These are phyloP conservation scores for Zychaea mexicana DNA, from an alignment of 371 early-diverging fungal species.

Conservation along the genomic window DNA sequence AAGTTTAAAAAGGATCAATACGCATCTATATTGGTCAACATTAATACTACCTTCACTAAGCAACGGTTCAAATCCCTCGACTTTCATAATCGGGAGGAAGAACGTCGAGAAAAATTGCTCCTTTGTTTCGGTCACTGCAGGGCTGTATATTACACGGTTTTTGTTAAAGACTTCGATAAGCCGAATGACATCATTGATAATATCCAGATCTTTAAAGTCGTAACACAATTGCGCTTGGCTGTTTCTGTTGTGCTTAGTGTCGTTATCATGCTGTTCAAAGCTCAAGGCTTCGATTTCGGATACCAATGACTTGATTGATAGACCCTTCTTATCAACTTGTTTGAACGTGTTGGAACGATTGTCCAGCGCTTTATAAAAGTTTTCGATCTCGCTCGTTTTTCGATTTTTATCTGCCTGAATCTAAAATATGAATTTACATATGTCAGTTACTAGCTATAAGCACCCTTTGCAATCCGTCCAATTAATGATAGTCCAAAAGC, in stretches of 20 bases:
- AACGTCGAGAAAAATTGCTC: conserved; percentile 3
- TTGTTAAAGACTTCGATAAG: conserved; percentile 21
- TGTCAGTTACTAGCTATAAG: too few species aligned
- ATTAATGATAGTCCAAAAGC: too few species aligned
- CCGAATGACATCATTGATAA: conserved; percentile 70
- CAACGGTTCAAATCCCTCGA: background rate
- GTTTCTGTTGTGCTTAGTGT: conserved; percentile 9
- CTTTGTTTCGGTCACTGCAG: background rate
- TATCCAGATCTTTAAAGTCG: conserved; percentile 55
- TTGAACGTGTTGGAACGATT: conserved; percentile 91
- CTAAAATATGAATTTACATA: conserved; percentile 51
- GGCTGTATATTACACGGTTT: background rate
- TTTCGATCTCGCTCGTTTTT: conserved; percentile 91
- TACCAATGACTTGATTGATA: conserved; percentile 75
- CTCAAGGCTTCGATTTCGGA: conserved; percentile 84
- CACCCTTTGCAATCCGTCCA: too few species aligned
- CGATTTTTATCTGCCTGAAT: conserved; percentile 89
- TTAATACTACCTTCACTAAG: background rate
- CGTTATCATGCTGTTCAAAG: conserved; percentile 41
- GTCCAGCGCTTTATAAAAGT: conserved; percentile 98
- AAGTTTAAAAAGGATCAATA: too few species aligned
- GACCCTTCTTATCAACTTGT: conserved; percentile 77
- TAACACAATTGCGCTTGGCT: conserved; percentile 66
- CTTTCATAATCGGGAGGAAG: background rate
- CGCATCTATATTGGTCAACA: too few species aligned